Evolutionary conservation across 805 yeast genomes (phyloP), one percentile per base, ranked within the genome.

Genomic region (Myxozyma neglecta): DNA sequence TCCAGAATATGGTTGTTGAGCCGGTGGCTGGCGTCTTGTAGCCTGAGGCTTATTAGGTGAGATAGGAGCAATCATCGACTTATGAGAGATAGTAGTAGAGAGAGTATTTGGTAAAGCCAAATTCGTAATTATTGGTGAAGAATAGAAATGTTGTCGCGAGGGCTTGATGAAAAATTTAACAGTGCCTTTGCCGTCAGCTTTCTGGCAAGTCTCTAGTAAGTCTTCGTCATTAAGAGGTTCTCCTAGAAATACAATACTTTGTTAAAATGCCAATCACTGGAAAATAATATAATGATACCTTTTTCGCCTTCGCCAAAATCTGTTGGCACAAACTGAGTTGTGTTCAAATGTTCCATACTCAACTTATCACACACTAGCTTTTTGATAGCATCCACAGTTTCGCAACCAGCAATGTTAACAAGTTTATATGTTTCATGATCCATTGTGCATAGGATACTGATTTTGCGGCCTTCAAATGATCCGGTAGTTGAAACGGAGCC

Each of bases 321-420:
- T 13, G 59, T 60, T 8, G 39, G 32, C 34, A 42, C 52, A 20
- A 61, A 35, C 18, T 35, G 29, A 6, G 24, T 70, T 2, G 73
- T 64, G 0, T 70, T 65, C 3, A 24, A 24, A 24, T 70, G 68
- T 10, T 66, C 72, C 71, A 49, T 60, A 66, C 46, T 73, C 69
- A 16, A 70, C 62, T 24, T 70, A 69, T 20, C 78, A 75, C 3
- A 70, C 68, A 24, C 79, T 78, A 53, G 37, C 11, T 35, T 40
- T 16, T 85, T 77, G 20, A 85, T 84, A 71, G 85, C 83, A 56
- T 90, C 96, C 0, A 96, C 87, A 63, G 90, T 72, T 65, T 86
- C 87, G 46, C 84, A 77, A 0, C 69, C 70, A 1, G 68, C 39
- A 16, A 75, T 70, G 45, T 81, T 76, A 1, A 89, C 72, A 0